Evolutionary conservation across 2,329 filamentous ascomycete genomes (phyloP), one percentile per base, ranked within the genome.

Genomic region (Escovopsis sp.): DNA sequence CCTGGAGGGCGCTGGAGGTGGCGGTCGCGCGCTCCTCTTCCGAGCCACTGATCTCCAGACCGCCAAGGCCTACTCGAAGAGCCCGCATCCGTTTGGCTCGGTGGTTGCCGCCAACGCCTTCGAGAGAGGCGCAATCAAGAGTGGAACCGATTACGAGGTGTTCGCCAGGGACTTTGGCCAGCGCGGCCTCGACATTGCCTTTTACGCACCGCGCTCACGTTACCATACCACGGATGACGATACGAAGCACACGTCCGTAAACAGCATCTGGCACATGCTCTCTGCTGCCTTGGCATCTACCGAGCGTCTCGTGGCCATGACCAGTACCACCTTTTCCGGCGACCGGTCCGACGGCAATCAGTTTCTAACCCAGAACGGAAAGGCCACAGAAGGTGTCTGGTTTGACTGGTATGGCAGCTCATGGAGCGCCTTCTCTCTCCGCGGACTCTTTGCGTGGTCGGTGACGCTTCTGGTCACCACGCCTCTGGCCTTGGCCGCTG

Each of bases 141-240:
- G 87, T 55, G 80, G 85, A 51, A 98, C 91, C 0, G 91, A 96
- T 57, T 96, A 91, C 59, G 72, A 81, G 36, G 75, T 96, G 37
- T 93, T 94, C 55, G 74, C 82, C 45, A 77, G 77, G 9, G 70
- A 77, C 42, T 74, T 86, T 45, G 88, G 87, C 5, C 75, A 94
- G 56, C 81, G 89, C 41, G 91, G 91, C 1, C 69, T 96, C 35
- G 91, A 98, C 58, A 73, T 96, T 45, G 87, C 91, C 6, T 98
- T 96, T 61, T 89, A 85, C 65, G 77, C 80, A 49, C 89, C 89
- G 2, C 74, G 91, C 41, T 75, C 86, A 18, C 71, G 85, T 44
- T 98, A 98, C 55, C 91, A 98, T 57, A 96, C 89, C 0, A 74
- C 85, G 47, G 78, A 94, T 55, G 91, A 98, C 57, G 85, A 94